Percentiles rank a stretch among this genome's conserved stretches.
Conservation (phyloP, 164 flowering plant species). For the Annona cherimola region DNA sequence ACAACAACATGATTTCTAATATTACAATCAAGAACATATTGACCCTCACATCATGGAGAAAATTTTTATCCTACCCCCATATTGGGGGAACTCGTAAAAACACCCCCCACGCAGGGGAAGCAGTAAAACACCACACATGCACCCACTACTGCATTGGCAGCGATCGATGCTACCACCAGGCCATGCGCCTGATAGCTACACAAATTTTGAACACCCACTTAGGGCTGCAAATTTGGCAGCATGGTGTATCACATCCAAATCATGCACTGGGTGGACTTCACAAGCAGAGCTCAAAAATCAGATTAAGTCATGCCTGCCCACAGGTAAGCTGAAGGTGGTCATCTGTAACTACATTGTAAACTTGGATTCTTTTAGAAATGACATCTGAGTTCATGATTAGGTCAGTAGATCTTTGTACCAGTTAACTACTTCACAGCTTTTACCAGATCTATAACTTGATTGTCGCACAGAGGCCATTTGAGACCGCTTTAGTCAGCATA, state of each 20-base stretch:
- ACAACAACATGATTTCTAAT: too few species aligned
- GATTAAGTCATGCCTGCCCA: not conserved
- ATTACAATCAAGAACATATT: too few species aligned
- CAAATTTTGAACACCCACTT: not conserved
- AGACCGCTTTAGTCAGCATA: too few species aligned
- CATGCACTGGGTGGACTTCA: not conserved
- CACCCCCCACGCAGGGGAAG: too few species aligned
- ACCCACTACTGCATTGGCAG: too few species aligned
- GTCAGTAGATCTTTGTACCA: not conserved
- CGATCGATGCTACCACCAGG: not conserved
- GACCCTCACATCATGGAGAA: too few species aligned
- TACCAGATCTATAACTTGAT: not conserved
- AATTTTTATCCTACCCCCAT: too few species aligned
- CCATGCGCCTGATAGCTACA: too few species aligned
- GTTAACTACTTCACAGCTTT: not conserved
- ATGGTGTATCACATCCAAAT: not conserved
- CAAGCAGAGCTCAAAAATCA: not conserved
- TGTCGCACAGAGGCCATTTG: not conserved
- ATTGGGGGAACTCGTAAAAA: too few species aligned
- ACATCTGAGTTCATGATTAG: too few species aligned
- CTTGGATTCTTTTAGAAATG: not conserved
- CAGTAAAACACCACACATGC: too few species aligned
- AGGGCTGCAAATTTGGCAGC: not conserved
- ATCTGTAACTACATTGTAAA: not conserved
- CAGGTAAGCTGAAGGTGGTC: not conserved